Conservation (phyloP, 768 basidiomycete species). For the Auricularia cornea region DNA sequence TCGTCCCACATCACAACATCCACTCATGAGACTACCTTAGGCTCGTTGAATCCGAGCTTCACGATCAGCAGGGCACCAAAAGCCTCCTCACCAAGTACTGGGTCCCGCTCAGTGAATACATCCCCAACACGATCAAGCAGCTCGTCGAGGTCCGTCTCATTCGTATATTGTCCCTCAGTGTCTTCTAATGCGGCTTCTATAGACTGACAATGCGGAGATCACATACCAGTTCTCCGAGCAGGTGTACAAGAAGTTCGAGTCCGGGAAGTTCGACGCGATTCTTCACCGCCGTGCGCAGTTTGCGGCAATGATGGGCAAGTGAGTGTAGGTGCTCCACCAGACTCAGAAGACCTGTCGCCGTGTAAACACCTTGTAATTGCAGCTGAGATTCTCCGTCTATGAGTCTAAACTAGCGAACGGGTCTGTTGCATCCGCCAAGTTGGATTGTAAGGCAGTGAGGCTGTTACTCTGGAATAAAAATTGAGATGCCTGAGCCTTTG, state of each 20-base stretch:
- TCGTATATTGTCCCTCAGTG: background rate
- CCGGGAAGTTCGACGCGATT: background rate
- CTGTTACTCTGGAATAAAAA: too few species aligned
- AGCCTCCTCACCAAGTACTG: conserved; percentile 40
- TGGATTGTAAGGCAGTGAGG: too few species aligned
- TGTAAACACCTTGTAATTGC: too few species aligned
- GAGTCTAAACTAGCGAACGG: too few species aligned
- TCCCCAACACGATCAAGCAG: background rate
- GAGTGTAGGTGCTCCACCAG: too few species aligned
- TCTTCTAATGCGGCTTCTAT: background rate
- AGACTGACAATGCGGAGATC: background rate
- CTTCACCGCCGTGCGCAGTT: background rate
- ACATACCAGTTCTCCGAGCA: background rate
- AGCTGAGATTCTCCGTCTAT: too few species aligned
- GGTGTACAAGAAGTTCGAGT: background rate
- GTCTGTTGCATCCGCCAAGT: too few species aligned
- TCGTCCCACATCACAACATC: background rate
- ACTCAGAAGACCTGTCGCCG: too few species aligned
- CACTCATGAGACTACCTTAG: conserved; percentile 20
- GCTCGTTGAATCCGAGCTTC: conserved; percentile 53
- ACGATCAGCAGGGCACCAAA: conserved; percentile 48
- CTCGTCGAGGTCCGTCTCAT: background rate
- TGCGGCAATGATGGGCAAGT: too few species aligned
- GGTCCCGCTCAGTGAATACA: conserved; percentile 47
- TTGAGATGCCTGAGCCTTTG: too few species aligned